Conservation (phyloP, 345 rosid species). For the Carallia brachiata region DNA sequence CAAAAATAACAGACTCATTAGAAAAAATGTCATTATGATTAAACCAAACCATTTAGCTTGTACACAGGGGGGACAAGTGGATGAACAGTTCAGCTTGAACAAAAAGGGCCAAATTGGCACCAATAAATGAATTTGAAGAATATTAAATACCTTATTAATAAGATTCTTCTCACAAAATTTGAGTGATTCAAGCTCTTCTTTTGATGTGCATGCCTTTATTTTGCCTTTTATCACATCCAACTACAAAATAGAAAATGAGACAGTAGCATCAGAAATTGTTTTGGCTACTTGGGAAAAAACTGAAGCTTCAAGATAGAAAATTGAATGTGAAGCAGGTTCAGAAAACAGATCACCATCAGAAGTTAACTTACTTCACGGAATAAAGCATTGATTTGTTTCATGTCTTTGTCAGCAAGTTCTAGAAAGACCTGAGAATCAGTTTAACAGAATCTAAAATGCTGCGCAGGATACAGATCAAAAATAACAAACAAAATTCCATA, state of each 20-base stretch:
- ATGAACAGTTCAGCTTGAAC: background rate
- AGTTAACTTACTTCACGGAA: constrained; percentile 68
- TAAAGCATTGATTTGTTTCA: constrained; percentile 74
- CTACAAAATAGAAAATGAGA: constrained; percentile 41
- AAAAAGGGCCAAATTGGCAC: background rate
- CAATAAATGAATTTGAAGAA: background rate
- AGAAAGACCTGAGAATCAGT: constrained; percentile 72
- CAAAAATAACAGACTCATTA: background rate
- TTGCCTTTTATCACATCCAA: constrained; percentile 64
- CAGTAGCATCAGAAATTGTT: constrained; percentile 9
- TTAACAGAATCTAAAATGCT: background rate
- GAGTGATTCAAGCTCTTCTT: constrained; percentile 68
- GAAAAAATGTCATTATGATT: background rate
- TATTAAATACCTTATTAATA: constrained; percentile 65
- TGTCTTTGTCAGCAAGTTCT: constrained; percentile 70
- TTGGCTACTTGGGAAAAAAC: background rate
- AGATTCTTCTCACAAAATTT: constrained; percentile 75
- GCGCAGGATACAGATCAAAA: background rate
- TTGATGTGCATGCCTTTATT: constrained; percentile 63
- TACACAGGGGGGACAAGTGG: background rate
- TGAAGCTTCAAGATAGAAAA: background rate
- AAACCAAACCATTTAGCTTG: background rate
- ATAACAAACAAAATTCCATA: background rate
- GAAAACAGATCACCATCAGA: background rate
- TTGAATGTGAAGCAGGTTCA: background rate